These are phyloP conservation scores for Lipomyces lipofer DNA, from an alignment of 805 yeast genomes.

Conservation along the genomic window DNA sequence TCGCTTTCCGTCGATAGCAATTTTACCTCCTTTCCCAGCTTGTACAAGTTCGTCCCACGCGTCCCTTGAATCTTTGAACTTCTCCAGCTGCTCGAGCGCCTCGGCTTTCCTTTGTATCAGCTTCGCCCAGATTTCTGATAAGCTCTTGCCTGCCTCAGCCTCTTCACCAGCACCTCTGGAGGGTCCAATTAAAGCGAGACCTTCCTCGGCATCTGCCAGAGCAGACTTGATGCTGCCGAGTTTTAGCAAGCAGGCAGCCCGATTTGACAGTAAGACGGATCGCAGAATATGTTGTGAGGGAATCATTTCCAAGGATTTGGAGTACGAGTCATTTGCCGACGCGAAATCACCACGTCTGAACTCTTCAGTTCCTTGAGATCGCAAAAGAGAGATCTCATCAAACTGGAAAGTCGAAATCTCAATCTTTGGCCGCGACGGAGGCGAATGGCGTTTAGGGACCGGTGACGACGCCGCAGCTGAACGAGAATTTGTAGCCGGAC, in stretches of 20 bases:
- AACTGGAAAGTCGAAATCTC: slow-evolving; percentile 37
- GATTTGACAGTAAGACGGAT: slow-evolving; percentile 71
- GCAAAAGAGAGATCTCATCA: slow-evolving; percentile 37
- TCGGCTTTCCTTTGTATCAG: slow-evolving; percentile 74
- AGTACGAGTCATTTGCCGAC: slow-evolving; percentile 61
- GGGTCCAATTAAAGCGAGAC: slow-evolving; percentile 45
- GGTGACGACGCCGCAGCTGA: neutral
- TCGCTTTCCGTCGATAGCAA: slow-evolving; percentile 75
- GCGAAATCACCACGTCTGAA: slow-evolving; percentile 84
- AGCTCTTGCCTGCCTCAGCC: slow-evolving; percentile 52
- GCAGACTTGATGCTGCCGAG: slow-evolving; percentile 68
- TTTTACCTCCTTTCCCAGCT: slow-evolving; percentile 64
- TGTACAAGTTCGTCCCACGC: slow-evolving; percentile 63
- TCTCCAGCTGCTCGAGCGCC: slow-evolving; percentile 76
- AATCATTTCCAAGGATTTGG: slow-evolving; percentile 54
- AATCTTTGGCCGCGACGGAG: slow-evolving; percentile 31
- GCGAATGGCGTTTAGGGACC: neutral
- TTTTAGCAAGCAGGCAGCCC: slow-evolving; percentile 66
- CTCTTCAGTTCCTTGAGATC: slow-evolving; percentile 55
- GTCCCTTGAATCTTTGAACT: slow-evolving; percentile 60
- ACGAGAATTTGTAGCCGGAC: neutral
- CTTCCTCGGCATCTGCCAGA: slow-evolving; percentile 49
- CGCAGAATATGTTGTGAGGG: slow-evolving; percentile 66
- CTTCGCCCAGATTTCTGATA: slow-evolving; percentile 74
- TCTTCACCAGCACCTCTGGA: slow-evolving; percentile 45